Base-by-base conservation (phyloP, 208 protist genomes). In the Crithidia thermophila region DNA sequence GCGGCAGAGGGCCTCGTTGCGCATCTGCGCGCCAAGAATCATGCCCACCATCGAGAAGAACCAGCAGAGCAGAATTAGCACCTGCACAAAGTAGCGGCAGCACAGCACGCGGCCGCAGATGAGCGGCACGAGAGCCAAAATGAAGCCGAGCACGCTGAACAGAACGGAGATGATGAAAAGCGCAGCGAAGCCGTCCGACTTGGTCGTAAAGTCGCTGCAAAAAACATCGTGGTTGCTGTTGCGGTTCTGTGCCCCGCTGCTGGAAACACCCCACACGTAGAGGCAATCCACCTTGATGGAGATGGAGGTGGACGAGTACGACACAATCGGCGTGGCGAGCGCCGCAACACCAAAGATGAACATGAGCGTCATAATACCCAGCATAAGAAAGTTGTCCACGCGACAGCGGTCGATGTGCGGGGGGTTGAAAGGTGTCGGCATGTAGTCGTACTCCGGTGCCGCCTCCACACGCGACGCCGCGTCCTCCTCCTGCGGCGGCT, bases 351-450 rank as follows among this genome's bases (percentile, higher is more conserved):
- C 46, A 25, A 77, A 72, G 8, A 72, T 36, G 34, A 82, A 52
- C 30, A 45, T 57, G 9, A 70, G n/a, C 14, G 62, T 1, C 33
- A 77, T 36, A 13, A 67, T 67, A 3, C 67, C 53, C 7, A 57
- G 53, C 21, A 81, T n/a, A 4, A 72, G 23, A n/a, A 82, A 46
- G 51, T 80, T 80, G 23, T 82, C 76, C 2, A 77, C 0, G 13
- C 76, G 71, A 47, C 67, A 82, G 33, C 64, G 65, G 21, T 77
- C 69, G n/a, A 70, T 70, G 34, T 65, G 68, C 28, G 61, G 39
- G 3, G 76, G 80, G 47, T 58, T 75, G 27, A 74, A 81, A 4
- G 65, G 64, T 0, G 80, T 80, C 0, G 80, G 63, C n/a, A 60
- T 72, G 55, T 61, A 80, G 20, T 76, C 66, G 16, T 69, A 80